Conservation (phyloP, 495 filamentous ascomycete species). For the Xylaria venustula region DNA sequence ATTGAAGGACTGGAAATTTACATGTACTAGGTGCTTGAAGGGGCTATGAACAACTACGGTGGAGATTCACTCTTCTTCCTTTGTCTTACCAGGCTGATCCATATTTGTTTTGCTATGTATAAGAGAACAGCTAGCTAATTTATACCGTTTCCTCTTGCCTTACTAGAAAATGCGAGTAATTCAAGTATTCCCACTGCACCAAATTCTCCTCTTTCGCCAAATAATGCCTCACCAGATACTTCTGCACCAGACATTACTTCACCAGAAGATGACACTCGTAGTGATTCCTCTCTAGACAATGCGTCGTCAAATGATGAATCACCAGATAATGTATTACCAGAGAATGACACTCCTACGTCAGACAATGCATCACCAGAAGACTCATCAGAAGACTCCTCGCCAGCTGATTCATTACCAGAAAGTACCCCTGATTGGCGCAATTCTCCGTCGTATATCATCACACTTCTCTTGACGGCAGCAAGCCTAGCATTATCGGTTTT, state of each 20-base stretch:
- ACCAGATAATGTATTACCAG: not conserved
- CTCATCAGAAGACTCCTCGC: no score
- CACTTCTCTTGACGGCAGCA: not conserved
- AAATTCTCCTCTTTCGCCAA: no score
- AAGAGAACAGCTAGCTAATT: conserved; percentile 8
- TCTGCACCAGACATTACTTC: not conserved
- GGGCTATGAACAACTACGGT: not conserved
- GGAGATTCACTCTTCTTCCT: not conserved
- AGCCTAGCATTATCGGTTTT: not conserved
- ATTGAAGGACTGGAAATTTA: no score
- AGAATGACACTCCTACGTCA: not conserved
- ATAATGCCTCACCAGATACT: not conserved
- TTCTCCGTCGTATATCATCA: not conserved
- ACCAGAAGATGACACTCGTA: no score
- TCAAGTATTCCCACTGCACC: not conserved
- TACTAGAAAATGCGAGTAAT: not conserved
- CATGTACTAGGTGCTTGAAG: not conserved
- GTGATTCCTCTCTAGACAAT: not conserved
- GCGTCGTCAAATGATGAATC: not conserved
- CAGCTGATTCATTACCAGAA: no score
- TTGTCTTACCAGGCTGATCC: not conserved
- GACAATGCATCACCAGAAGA: not conserved
- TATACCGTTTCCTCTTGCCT: not conserved
- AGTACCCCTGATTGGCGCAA: not conserved
- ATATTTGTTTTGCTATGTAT: not conserved